Base-by-base conservation (phyloP, 352 stramenopile species). In the Phytophthora niederhauseri region DNA sequence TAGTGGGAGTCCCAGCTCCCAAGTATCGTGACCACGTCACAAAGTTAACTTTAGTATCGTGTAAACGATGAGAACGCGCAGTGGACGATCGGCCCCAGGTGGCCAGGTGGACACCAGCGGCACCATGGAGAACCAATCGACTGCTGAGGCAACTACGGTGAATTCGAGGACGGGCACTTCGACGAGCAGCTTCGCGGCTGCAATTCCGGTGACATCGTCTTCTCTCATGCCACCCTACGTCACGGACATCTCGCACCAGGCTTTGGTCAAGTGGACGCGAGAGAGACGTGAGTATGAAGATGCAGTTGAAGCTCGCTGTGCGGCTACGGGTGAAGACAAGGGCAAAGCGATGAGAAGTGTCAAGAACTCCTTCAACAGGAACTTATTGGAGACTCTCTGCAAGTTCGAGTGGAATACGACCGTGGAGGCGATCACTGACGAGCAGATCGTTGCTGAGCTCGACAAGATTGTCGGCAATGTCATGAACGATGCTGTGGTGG, bases 261-360 rank as follows among this genome's bases (percentile, higher is more conserved):
- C 58, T 9, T 30, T 74, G 0, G 52, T 80, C 0, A 70, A 67
- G 41, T 80, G 63, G 52, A 74, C 67, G 12, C 57, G 59, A 20
- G 58, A 68, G 17, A 26, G 72, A 2, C 26, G 22, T 6, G 56
- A 68, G 56, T 76, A 74, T 22, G 64, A 76, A 28, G 64, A 68
- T 3, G 50, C 56, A 6, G 49, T 78, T 28, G 43, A 73, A 15
- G 52, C 64, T 1, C 43, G 67, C 8, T 66, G 61, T 56, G 48
- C 48, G 2, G 19, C 30, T 0, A 73, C 61, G 26, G 49, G 57
- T 8, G 57, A 76, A 20, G 20, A 76, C 3, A 63, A 64, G 24
- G 6, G 0, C 0, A 71, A 79, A 14, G 54, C 62, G 2, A 20
- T 70, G 0, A n/a, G 66, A 2, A 69, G 56, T 3, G 49, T 71